Evolutionary conservation across 345 rosid genomes (phyloP).

Genomic region (Garcia nutans): DNA sequence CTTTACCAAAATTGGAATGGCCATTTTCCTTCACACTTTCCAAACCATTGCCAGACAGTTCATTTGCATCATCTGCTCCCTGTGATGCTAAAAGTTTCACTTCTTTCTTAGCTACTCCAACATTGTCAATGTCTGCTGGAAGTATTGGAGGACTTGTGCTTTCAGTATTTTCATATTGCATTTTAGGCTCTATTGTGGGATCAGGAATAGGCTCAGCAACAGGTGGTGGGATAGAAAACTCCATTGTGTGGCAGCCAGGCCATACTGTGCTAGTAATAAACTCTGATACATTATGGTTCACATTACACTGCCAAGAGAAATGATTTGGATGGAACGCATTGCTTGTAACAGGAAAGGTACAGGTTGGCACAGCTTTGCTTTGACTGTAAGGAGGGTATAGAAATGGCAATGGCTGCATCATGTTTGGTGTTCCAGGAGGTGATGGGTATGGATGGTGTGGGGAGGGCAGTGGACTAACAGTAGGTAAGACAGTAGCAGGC

Average conservation of each 20-base stretch:
- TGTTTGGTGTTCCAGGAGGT: conserved; percentile 82
- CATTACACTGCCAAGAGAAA: conserved; percentile 82
- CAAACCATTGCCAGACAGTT: conserved; percentile 24
- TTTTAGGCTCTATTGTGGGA: conserved; percentile 44
- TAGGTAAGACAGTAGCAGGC: conserved; percentile 45
- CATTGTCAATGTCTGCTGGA: conserved; percentile 53
- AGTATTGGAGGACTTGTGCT: conserved; percentile 34
- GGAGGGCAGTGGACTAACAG: conserved; percentile 49
- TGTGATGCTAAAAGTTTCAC: conserved; percentile 37
- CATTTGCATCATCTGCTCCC: conserved; percentile 33
- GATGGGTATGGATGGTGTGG: conserved; percentile 72
- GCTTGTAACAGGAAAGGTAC: conserved; percentile 71
- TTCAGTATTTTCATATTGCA: conserved; percentile 32
- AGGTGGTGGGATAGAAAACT: conserved; percentile 62
- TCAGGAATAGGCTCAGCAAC: conserved; percentile 62
- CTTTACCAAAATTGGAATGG: conserved; percentile 17
- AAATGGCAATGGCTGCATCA: conserved; percentile 82
- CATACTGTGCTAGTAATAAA: conserved; percentile 71
- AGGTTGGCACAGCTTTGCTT: conserved; percentile 59
- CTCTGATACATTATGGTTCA: conserved; percentile 54
- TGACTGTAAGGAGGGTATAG: conserved; percentile 77
- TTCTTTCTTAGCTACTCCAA: conserved; percentile 42
- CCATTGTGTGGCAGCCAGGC: conserved; percentile 68
- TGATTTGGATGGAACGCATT: conserved; percentile 75
- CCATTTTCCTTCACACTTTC: conserved; percentile 44